Evolutionary conservation across 257 asterid species (phyloP).

Genomic region (Sherardia arvensis): DNA sequence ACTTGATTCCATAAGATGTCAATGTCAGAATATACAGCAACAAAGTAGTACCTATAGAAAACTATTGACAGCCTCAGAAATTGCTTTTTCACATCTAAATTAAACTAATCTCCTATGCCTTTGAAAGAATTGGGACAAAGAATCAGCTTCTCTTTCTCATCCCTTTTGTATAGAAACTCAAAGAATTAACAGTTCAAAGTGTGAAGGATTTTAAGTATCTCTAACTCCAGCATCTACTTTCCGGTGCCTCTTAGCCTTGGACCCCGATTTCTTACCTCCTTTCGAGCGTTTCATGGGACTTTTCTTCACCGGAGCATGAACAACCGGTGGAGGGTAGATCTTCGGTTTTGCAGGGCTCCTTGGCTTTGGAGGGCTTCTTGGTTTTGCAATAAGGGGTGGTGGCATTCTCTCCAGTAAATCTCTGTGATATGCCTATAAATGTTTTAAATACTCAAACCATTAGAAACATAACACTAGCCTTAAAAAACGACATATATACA

Average conservation of each 20-base stretch:
- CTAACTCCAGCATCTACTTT: slow-evolving; percentile 39
- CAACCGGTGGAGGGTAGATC: slow-evolving; percentile 8
- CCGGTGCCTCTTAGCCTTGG: slow-evolving; percentile 73
- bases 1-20: not conserved
- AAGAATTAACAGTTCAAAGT: slow-evolving; percentile 3
- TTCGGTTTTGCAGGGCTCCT: slow-evolving; percentile 14
- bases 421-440: slow-evolving; percentile 76
- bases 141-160: not conserved
- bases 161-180: slow-evolving; percentile 5
- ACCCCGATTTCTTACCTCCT: slow-evolving; percentile 53
- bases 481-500: too few relatives aligned
- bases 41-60: not conserved
- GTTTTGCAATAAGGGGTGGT: slow-evolving; percentile 33
- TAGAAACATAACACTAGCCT: not conserved
- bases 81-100: slow-evolving; percentile 5
- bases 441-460: slow-evolving; percentile 10
- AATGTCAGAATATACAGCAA: slow-evolving; percentile 10
- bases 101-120: slow-evolving; percentile 20
- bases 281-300: slow-evolving; percentile 38
- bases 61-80: slow-evolving; percentile 1
- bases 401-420: slow-evolving; percentile 76
- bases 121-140: slow-evolving; percentile 5
- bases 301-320: slow-evolving; percentile 23
- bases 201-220: slow-evolving; percentile 19
- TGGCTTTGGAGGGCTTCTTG: slow-evolving; percentile 13